phyloP scores from a whole-genome alignment of 2,329 filamentous ascomycete species.

The Cryphonectria japonica region DNA sequence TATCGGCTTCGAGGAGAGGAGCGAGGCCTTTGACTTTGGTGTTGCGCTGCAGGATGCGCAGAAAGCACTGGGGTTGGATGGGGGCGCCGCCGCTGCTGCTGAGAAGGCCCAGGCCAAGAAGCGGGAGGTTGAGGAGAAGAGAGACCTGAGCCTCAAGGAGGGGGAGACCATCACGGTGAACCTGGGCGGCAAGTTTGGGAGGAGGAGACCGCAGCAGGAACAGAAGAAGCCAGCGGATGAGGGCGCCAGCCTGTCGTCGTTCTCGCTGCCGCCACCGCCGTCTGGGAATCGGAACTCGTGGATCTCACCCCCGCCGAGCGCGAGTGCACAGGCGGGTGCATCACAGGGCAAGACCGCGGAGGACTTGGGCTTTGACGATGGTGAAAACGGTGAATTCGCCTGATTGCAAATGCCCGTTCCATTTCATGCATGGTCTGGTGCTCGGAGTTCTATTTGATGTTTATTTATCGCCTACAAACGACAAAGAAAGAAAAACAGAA shows the following conservation, averaged over 20 bases:
- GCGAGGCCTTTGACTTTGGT: constrained; percentile 83
- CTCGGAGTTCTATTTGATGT: neutral
- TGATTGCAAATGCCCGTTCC: constrained; percentile 34
- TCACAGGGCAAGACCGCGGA: constrained; percentile 61
- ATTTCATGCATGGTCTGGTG: constrained; percentile 7
- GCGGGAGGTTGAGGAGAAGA: constrained; percentile 58
- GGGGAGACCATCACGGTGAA: constrained; percentile 88
- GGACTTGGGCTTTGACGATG: constrained; percentile 83
- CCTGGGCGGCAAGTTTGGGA: constrained; percentile 63
- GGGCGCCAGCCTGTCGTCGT: constrained; percentile 52
- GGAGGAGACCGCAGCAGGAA: constrained; percentile 42
- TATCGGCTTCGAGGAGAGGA: constrained; percentile 84
- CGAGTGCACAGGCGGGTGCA: constrained; percentile 64
- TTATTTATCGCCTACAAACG: no score
- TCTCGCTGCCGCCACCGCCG: constrained; percentile 76
- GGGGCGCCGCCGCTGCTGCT: constrained; percentile 37
- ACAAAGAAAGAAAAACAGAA: neutral
- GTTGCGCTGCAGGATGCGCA: constrained; percentile 79
- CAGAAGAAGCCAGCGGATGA: constrained; percentile 39
- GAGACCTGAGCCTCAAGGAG: constrained; percentile 84
- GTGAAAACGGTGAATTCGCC: constrained; percentile 84
- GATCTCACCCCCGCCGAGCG: constrained; percentile 66
- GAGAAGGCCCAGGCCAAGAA: constrained; percentile 41
- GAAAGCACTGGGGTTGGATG: constrained; percentile 68
- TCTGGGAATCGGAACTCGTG: constrained; percentile 42